Percentiles rank a stretch among this genome's conserved stretches.
Evolutionary conservation across 441 rosid genomes (phyloP).

Genomic region (Gossypium lobatum): DNA sequence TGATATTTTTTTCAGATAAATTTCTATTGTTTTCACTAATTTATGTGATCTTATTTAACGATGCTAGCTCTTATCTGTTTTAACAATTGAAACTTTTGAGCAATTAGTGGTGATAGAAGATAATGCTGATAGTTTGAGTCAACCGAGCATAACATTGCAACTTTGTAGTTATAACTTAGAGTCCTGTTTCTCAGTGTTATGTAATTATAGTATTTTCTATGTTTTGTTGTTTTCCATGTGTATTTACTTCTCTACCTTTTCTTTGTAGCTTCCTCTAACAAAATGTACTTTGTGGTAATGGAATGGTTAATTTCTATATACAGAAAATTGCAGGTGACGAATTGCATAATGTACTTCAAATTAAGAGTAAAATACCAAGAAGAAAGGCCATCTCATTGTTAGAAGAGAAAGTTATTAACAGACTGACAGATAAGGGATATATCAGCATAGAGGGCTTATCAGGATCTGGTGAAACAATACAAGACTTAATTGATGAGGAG

Average conservation of each 20-base stretch:
- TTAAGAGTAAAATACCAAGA: constrained; percentile 75
- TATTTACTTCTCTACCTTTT: constrained; percentile 4
- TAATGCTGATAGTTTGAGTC: neutral
- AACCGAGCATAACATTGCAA: neutral
- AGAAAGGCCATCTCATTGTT: constrained; percentile 77
- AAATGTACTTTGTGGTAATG: neutral
- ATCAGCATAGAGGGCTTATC: constrained; percentile 50
- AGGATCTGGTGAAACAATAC: constrained; percentile 52
- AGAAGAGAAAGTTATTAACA: constrained; percentile 75
- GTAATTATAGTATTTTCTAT: neutral
- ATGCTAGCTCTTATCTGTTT: neutral
- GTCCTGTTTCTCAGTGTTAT: neutral
- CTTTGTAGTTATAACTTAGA: neutral
- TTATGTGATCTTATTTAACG: neutral
- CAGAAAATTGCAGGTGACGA: constrained; percentile 93
- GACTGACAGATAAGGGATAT: constrained; percentile 86
- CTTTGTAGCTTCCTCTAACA: neutral
- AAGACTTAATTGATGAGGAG: constrained; percentile 74
- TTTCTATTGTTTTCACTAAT: neutral
- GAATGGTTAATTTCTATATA: constrained; percentile 13
- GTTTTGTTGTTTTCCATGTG: neutral
- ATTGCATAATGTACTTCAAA: constrained; percentile 66
- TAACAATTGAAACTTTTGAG: neutral
- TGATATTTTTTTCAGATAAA: neutral
- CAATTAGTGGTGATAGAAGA: neutral